Evolutionary conservation across 2,329 filamentous ascomycete species (phyloP).

Genomic region (Trichophaea hybrida): DNA sequence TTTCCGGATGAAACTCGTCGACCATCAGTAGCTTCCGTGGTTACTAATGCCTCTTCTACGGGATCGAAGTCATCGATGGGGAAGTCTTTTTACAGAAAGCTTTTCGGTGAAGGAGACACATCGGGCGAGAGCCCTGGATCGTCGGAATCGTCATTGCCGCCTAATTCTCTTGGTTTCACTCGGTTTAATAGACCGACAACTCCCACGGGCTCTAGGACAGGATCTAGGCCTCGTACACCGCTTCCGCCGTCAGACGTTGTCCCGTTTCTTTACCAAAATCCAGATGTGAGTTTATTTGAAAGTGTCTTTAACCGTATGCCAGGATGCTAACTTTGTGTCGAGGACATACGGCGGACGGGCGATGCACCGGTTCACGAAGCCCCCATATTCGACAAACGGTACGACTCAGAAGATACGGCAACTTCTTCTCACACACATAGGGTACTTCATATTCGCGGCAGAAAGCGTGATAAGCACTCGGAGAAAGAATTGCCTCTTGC

Average conservation of each 20-base stretch:
- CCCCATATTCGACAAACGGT: constrained; percentile 53
- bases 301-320: constrained; percentile 21
- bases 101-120: constrained; percentile 83
- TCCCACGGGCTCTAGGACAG: constrained; percentile 56
- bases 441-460: constrained; percentile 46
- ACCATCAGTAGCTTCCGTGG: constrained; percentile 77
- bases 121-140: constrained; percentile 54
- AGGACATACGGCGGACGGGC: constrained; percentile 64
- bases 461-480: constrained; percentile 36
- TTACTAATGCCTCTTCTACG: constrained; percentile 68
- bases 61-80: constrained; percentile 59
- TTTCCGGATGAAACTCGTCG: constrained; percentile 50
- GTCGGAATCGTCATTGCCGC: constrained; percentile 49
- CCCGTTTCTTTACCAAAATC: constrained; percentile 90
- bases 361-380: constrained; percentile 61
- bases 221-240: constrained; percentile 69
- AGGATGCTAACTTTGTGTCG: constrained; percentile 13
- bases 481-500: constrained; percentile 23
- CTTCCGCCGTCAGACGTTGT: constrained; percentile 84
- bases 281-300: constrained; percentile 44
- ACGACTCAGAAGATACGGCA: constrained; percentile 38
- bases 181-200: constrained; percentile 50
- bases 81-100: constrained; percentile 62
- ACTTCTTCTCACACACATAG: constrained; percentile 44
- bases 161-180: constrained; percentile 50